Evolutionary conservation across 306 rosid genomes (phyloP).

Genomic region (Dryas alaskensis): DNA sequence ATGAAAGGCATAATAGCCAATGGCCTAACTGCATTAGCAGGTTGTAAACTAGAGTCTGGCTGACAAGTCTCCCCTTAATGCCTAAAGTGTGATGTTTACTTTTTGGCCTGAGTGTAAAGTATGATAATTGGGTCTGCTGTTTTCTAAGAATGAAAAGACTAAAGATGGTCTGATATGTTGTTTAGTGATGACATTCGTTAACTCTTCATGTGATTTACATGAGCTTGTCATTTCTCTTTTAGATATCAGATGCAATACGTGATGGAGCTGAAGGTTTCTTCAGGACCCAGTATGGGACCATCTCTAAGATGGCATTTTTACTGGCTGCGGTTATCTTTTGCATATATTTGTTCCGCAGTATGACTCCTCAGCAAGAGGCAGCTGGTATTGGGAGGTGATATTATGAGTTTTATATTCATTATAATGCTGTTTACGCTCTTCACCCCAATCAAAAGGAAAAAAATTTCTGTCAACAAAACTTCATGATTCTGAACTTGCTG

Average conservation of each 20-base stretch:
- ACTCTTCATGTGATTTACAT: constrained; percentile 27
- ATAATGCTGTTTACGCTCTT: background rate
- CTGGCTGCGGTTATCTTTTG: constrained; percentile 75
- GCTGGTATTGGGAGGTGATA: constrained; percentile 89
- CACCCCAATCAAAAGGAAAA: constrained; percentile 6
- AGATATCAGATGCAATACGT: constrained; percentile 98
- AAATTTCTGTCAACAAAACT: background rate
- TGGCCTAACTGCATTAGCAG: background rate
- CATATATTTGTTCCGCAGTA: constrained; percentile 86
- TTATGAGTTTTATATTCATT: constrained; percentile 13
- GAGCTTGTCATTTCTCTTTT: constrained; percentile 10
- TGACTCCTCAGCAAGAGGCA: constrained; percentile 88
- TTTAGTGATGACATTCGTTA: constrained; percentile 1
- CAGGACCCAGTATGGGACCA: constrained; percentile 92
- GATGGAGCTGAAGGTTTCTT: constrained; percentile 99
- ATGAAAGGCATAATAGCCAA: background rate
- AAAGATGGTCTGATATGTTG: background rate
- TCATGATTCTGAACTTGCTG: constrained; percentile 28
- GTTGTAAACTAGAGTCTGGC: background rate
- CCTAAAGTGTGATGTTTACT: background rate
- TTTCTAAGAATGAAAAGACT: background rate
- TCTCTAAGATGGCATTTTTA: constrained; percentile 95
- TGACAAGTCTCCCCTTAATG: background rate
- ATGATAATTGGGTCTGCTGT: no score
- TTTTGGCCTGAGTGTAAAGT: no score